Evolutionary conservation across 352 stramenopile species (phyloP).

Genomic region (Globisporangium sylvaticum): DNA sequence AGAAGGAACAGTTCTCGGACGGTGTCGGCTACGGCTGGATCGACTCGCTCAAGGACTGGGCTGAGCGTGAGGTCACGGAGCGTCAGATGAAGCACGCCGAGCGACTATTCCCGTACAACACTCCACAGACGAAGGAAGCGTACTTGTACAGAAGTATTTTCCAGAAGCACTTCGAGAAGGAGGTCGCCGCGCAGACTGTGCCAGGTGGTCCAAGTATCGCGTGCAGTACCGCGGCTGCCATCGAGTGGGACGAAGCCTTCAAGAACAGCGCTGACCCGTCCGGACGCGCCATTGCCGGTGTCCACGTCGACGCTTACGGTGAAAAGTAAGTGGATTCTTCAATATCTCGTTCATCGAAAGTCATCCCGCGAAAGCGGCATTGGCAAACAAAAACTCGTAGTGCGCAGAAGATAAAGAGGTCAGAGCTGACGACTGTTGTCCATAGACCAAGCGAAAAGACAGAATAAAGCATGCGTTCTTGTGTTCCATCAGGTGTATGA

Average conservation of each 20-base stretch:
- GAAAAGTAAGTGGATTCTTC: slow-evolving; percentile 13
- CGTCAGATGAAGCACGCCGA: slow-evolving; percentile 93
- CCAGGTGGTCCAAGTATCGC: slow-evolving; percentile 97
- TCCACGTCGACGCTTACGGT: slow-evolving; percentile 94
- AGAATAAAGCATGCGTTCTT: slow-evolving; percentile 5
- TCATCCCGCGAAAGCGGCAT: neutral
- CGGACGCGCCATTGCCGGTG: slow-evolving; percentile 91
- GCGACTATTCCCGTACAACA: slow-evolving; percentile 98
- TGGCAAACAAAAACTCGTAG: slow-evolving; percentile 1
- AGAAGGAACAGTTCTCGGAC: slow-evolving; percentile 99
- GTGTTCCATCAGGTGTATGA: neutral
- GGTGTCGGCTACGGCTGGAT: slow-evolving; percentile 99
- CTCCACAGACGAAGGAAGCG: slow-evolving; percentile 97
- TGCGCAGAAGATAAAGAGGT: neutral
- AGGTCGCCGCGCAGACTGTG: slow-evolving; percentile 95
- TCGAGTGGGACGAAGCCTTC: slow-evolving; percentile 96
- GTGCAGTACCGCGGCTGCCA: slow-evolving; percentile 96
- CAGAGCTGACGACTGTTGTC: neutral
- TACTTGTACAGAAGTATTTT: slow-evolving; percentile 97
- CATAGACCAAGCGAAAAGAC: slow-evolving; percentile 5
- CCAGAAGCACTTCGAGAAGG: slow-evolving; percentile 96
- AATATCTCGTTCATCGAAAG: neutral
- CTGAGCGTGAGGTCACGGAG: slow-evolving; percentile 93
- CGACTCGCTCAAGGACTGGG: slow-evolving; percentile 94
- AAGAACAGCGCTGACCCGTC: slow-evolving; percentile 94